Evolutionary conservation across 768 basidiomycete species (phyloP).

Genomic region (Trametes punicea): DNA sequence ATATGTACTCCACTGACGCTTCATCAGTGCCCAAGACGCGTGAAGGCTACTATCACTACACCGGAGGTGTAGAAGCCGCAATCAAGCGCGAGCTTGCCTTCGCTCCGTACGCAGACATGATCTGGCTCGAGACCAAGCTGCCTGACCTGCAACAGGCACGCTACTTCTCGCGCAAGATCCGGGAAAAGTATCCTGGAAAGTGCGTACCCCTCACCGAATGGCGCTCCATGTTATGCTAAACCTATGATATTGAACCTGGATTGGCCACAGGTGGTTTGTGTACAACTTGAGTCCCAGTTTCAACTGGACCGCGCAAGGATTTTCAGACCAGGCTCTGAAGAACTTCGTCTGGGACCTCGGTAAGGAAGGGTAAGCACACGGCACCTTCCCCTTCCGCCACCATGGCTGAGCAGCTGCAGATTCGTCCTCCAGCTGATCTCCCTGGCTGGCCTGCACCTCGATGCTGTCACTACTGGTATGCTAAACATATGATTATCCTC

Average conservation of each 20-base stretch:
- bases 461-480: conserved; percentile 72
- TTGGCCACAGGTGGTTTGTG: conserved; percentile 64
- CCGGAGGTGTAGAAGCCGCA: conserved; percentile 77
- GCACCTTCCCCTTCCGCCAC: not conserved
- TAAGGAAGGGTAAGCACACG: conserved; percentile 68
- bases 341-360: conserved; percentile 88
- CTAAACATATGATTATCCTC: not conserved
- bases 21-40: conserved; percentile 73
- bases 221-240: too few species aligned
- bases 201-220: too few species aligned
- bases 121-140: conserved; percentile 93
- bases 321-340: conserved; percentile 75
- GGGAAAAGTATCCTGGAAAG: conserved; percentile 72
- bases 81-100: conserved; percentile 77
- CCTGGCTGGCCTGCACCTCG: conserved; percentile 85
- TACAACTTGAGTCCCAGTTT: conserved; percentile 95
- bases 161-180: conserved; percentile 72
- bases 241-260: too few species aligned
- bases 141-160: conserved; percentile 80
- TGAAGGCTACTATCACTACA: conserved; percentile 90
- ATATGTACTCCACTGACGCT: not conserved
- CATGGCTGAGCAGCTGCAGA: conserved; percentile 34
- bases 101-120: conserved; percentile 82
- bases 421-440: conserved; percentile 90
- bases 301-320: conserved; percentile 87